Evolutionary conservation across 768 basidiomycete genomes (phyloP).

Genomic region (Amanita thiersii): DNA sequence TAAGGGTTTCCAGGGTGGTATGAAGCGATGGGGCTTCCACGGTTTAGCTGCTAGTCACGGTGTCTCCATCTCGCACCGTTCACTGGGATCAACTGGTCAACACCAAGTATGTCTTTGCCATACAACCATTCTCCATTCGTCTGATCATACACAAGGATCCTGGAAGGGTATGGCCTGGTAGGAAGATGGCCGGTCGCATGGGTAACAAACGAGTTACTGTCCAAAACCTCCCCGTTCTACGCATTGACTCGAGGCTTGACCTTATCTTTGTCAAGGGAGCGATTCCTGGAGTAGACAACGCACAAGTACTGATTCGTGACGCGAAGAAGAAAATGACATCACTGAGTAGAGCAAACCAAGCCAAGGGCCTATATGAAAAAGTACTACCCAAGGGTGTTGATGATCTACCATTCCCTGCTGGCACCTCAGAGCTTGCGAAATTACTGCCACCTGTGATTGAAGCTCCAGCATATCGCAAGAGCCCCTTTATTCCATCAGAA

Average conservation of each 20-base stretch:
- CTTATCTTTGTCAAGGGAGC: constrained; percentile 89
- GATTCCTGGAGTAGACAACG: constrained; percentile 85
- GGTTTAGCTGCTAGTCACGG: constrained; percentile 93
- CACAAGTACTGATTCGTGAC: constrained; percentile 79
- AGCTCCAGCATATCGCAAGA: constrained; percentile 64
- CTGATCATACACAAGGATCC: constrained; percentile 58
- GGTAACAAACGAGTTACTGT: constrained; percentile 76
- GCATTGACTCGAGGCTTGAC: constrained; percentile 80
- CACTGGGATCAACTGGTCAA: constrained; percentile 87
- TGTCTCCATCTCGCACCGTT: constrained; percentile 91
- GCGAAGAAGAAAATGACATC: constrained; percentile 81
- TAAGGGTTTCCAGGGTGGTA: constrained; percentile 93
- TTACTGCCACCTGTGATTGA: constrained; percentile 57
- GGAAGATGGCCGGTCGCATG: constrained; percentile 96
- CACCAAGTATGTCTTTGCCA: constrained; percentile 61
- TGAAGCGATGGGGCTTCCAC: constrained; percentile 94
- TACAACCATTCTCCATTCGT: constrained; percentile 1
- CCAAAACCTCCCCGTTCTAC: constrained; percentile 85
- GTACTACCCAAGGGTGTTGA: constrained; percentile 77
- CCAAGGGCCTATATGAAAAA: constrained; percentile 66
- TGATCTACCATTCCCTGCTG: constrained; percentile 89
- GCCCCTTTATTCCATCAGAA: constrained; percentile 75
- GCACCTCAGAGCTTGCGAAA: constrained; percentile 69
- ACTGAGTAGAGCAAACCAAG: constrained; percentile 53
- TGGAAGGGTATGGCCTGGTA: constrained; percentile 92